Conservation (phyloP, 495 filamentous ascomycete species). For the Tuber umbilicatum region DNA sequence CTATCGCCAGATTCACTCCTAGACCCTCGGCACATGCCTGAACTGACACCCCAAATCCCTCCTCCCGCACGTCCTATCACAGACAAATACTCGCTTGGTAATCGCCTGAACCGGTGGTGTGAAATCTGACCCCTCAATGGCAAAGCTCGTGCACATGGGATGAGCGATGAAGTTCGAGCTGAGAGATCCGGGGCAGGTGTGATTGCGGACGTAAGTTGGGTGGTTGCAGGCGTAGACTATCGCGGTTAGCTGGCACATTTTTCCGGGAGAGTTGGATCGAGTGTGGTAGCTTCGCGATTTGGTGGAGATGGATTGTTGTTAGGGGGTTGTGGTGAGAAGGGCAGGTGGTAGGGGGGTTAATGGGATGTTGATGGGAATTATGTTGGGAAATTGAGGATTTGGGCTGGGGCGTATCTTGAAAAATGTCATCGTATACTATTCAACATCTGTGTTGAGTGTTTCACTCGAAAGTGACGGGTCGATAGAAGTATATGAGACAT, state of each 20-base stretch:
- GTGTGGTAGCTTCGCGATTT: background rate
- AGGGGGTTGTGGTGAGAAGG: background rate
- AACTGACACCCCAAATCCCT: background rate
- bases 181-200: background rate
- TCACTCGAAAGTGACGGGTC: background rate
- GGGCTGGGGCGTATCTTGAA: background rate
- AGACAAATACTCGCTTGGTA: background rate
- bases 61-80: background rate
- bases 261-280: background rate
- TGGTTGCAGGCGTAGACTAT: background rate
- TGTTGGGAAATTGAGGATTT: background rate
- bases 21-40: background rate
- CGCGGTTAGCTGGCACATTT: background rate
- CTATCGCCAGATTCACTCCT: background rate
- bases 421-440: background rate
- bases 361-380: background rate
- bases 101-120: background rate
- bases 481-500: background rate
- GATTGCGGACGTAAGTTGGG: background rate
- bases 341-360: background rate
- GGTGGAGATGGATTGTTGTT: background rate
- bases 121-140: background rate
- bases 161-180: background rate
- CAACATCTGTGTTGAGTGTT: background rate
- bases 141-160: background rate